Evolutionary conservation across 2,329 filamentous ascomycete species (phyloP).

Genomic region (Paraphaeosphaeria minitans): DNA sequence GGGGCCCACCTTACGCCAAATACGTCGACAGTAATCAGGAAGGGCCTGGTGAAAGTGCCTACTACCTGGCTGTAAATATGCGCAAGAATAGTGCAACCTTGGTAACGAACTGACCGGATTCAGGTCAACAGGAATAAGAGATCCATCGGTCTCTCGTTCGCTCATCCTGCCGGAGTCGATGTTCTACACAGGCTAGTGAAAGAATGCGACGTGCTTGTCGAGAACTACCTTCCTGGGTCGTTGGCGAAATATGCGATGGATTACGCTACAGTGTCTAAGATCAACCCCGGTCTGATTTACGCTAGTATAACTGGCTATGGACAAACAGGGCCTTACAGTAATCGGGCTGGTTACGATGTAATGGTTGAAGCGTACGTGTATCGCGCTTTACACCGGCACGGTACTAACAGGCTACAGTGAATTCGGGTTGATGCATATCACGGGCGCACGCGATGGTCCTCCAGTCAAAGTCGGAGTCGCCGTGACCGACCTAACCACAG

Average conservation of each 20-base stretch:
- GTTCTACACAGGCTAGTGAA: constrained; percentile 85
- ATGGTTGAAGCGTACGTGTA: constrained; percentile 83
- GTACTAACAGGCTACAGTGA: constrained; percentile 56
- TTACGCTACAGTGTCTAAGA: constrained; percentile 76
- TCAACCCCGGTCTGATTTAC: constrained; percentile 89
- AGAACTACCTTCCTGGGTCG: constrained; percentile 92
- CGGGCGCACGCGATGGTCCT: constrained; percentile 81
- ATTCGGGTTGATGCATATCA: constrained; percentile 98
- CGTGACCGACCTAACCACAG: constrained; percentile 94
- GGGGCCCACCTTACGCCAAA: constrained; percentile 91
- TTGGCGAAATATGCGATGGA: constrained; percentile 91
- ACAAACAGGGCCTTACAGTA: constrained; percentile 88
- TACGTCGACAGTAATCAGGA: constrained; percentile 65
- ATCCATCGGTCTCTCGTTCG: constrained; percentile 88
- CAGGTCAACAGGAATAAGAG: constrained; percentile 98
- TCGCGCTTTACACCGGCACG: neutral
- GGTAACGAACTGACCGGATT: constrained; percentile 3
- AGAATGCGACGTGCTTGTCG: constrained; percentile 89
- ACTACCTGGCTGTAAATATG: constrained; percentile 78
- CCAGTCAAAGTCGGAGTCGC: constrained; percentile 98
- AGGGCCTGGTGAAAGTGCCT: constrained; percentile 89
- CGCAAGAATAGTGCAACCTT: neutral
- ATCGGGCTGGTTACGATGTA: constrained; percentile 93
- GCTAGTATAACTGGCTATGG: constrained; percentile 97
- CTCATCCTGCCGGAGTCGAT: constrained; percentile 79